phyloP scores from a whole-genome alignment of 805 yeast species.

The Spathaspora girioi region DNA sequence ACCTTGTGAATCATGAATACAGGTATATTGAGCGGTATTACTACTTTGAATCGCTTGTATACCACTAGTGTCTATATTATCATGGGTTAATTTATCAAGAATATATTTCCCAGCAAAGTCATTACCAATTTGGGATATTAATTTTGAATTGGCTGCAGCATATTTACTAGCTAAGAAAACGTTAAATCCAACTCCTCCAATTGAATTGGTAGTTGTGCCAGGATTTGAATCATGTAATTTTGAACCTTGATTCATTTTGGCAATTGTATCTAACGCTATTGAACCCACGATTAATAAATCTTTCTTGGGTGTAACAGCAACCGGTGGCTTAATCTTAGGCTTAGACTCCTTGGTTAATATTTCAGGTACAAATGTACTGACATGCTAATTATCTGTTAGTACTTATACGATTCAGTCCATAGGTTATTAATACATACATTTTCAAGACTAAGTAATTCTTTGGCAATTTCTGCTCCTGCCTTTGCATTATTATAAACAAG shows the following conservation, averaged over 20 bases:
- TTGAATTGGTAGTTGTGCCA: constrained; percentile 48
- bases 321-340: not conserved
- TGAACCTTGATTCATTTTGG: constrained; percentile 33
- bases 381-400: not conserved
- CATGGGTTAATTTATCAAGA: constrained; percentile 18
- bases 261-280: constrained; percentile 69
- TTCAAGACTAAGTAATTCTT: constrained; percentile 27
- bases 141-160: constrained; percentile 21
- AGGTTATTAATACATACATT: not conserved
- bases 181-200: constrained; percentile 88
- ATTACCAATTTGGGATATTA: constrained; percentile 61
- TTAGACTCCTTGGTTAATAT: not conserved
- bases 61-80: constrained; percentile 36
- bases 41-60: constrained; percentile 21
- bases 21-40: constrained; percentile 67
- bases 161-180: constrained; percentile 62
- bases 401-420: not conserved
- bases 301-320: not conserved
- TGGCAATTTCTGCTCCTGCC: constrained; percentile 66
- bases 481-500: constrained; percentile 77
- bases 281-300: constrained; percentile 55
- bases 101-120: constrained; percentile 52
- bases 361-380: not conserved
- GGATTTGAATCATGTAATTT: constrained; percentile 68
- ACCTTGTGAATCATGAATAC: constrained; percentile 62